Conservation (phyloP, 177 flowering plant species). For the Telopea speciosissima region DNA sequence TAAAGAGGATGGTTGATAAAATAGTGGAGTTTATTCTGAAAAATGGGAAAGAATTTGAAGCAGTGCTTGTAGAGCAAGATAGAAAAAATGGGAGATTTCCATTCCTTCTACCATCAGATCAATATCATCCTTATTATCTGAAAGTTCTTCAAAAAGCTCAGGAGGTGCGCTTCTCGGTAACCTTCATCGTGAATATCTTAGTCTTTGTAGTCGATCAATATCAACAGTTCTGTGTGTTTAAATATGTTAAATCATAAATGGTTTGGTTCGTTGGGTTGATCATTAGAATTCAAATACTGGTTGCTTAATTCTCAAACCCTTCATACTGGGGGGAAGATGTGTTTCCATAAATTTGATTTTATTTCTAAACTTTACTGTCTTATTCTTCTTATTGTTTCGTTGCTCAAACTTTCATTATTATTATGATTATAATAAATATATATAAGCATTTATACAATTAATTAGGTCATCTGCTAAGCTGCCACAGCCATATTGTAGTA, state of each 20-base stretch:
- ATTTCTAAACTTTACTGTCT: too few species aligned
- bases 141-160: constrained; percentile 55
- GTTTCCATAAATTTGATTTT: too few species aligned
- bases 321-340: too few species aligned
- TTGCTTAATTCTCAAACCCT: neutral
- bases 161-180: constrained; percentile 45
- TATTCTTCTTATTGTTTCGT: too few species aligned
- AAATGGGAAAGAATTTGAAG: constrained; percentile 84
- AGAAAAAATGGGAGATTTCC: constrained; percentile 64
- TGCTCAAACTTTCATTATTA: too few species aligned
- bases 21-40: constrained; percentile 68
- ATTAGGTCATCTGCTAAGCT: too few species aligned
- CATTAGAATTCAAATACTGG: neutral
- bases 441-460: too few species aligned
- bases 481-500: too few species aligned
- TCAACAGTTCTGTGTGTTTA: neutral
- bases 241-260: neutral
- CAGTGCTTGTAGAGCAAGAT: constrained; percentile 73
- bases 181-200: neutral
- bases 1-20: constrained; percentile 63
- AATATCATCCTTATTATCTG: constrained; percentile 68
- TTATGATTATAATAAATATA: too few species aligned
- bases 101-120: constrained; percentile 67
- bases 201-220: neutral
- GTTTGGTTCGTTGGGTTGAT: neutral